These are phyloP conservation scores for Pseudoneurospora amorphoporcata DNA, from an alignment of 495 filamentous ascomycete species.

Conservation along the genomic window DNA sequence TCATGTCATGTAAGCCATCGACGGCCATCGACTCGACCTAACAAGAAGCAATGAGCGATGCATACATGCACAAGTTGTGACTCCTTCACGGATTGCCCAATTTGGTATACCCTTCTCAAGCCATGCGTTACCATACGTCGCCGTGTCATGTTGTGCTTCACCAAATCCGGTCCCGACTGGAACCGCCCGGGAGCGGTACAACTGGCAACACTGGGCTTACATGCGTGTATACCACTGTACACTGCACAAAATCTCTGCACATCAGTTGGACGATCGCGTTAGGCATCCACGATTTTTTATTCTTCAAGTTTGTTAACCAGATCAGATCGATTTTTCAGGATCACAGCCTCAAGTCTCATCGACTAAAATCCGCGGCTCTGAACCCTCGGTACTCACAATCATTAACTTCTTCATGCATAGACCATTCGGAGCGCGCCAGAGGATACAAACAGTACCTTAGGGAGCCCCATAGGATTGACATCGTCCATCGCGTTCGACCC, in stretches of 20 bases:
- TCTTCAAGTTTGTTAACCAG: too few relatives aligned
- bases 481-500: too few relatives aligned
- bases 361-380: too few relatives aligned
- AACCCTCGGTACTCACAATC: too few relatives aligned
- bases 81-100: not conserved
- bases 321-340: too few relatives aligned
- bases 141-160: not conserved
- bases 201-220: not conserved
- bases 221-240: not conserved
- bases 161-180: not conserved
- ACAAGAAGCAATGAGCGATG: not conserved
- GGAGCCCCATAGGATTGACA: too few relatives aligned
- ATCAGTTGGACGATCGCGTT: not conserved
- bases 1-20: not conserved
- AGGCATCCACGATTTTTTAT: too few relatives aligned
- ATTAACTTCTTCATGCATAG: too few relatives aligned
- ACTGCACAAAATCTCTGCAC: not conserved
- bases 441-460: too few relatives aligned
- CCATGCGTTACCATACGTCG: not conserved
- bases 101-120: not conserved
- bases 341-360: too few relatives aligned
- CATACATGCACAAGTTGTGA: not conserved
- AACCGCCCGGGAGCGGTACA: not conserved
- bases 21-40: not conserved
- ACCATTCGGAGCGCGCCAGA: too few relatives aligned